These are phyloP conservation scores for Fusarium sp. DNA, from an alignment of 2,329 filamentous ascomycete species.

Conservation along the genomic window DNA sequence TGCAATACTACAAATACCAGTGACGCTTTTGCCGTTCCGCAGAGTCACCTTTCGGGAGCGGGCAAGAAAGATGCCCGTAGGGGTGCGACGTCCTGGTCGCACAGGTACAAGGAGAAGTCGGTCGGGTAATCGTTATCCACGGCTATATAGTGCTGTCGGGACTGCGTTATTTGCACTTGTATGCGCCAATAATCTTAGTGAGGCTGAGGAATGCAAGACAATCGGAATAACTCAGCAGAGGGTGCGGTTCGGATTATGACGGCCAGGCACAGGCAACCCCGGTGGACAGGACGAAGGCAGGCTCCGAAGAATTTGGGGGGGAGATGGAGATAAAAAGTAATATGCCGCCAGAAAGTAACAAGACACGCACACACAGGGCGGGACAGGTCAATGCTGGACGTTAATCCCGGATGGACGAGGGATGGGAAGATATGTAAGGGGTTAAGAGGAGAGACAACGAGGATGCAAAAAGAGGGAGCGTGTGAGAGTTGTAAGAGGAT, in stretches of 20 bases:
- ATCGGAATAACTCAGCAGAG: constrained; percentile 29
- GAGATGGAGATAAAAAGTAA: constrained; percentile 42
- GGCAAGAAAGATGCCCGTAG: constrained; percentile 23
- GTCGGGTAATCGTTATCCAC: constrained; percentile 34
- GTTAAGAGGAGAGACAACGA: constrained; percentile 30
- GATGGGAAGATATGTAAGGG: constrained; percentile 35
- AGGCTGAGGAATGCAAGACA: constrained; percentile 46
- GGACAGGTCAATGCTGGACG: constrained; percentile 30
- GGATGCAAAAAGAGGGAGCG: constrained; percentile 31
- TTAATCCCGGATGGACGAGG: constrained; percentile 35
- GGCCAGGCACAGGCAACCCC: constrained; percentile 36
- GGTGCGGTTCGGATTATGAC: constrained; percentile 41
- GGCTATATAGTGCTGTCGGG: constrained; percentile 28
- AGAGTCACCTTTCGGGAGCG: constrained; percentile 19
- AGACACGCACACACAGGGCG: constrained; percentile 16
- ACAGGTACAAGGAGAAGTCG: constrained; percentile 37
- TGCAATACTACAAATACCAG: constrained; percentile 19
- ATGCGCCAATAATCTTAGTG: constrained; percentile 38
- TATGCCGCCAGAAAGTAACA: constrained; percentile 19
- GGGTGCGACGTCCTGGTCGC: constrained; percentile 34
- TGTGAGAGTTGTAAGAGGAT: constrained; percentile 41
- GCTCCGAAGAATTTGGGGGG: constrained; percentile 16
- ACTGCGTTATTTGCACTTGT: constrained; percentile 31
- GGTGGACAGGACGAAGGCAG: constrained; percentile 18
- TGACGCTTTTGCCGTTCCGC: constrained; percentile 24